Evolutionary conservation across 306 rosid genomes (phyloP).

Genomic region (Cercis canadensis): DNA sequence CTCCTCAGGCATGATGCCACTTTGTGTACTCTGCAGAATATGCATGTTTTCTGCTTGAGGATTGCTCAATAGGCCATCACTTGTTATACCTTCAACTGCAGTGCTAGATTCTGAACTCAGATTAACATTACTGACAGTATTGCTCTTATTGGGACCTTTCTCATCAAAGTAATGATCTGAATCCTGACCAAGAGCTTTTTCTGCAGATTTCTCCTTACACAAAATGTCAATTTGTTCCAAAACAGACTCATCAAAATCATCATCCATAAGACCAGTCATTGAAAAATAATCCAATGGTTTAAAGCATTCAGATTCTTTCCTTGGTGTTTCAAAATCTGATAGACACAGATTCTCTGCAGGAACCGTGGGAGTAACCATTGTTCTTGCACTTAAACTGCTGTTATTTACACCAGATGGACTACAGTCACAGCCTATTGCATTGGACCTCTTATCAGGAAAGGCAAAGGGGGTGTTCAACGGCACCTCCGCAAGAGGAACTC

Average conservation of each 20-base stretch:
- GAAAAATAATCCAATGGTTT: constrained; percentile 43
- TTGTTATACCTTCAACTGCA: constrained; percentile 36
- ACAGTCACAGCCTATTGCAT: constrained; percentile 21
- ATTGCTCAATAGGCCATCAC: constrained; percentile 40
- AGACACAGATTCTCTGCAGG: constrained; percentile 11
- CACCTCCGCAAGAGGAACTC: constrained; percentile 66
- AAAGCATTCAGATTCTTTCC: constrained; percentile 41
- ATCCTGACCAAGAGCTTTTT: constrained; percentile 36
- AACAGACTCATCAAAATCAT: constrained; percentile 70
- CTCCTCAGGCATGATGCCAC: constrained; percentile 73
- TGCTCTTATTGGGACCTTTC: constrained; percentile 30
- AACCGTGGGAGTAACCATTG: constrained; percentile 12
- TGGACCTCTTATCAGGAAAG: background rate
- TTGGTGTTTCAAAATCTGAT: constrained; percentile 56
- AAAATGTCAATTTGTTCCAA: constrained; percentile 73
- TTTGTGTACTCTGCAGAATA: constrained; percentile 23
- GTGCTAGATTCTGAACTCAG: constrained; percentile 17
- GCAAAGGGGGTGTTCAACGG: constrained; percentile 42
- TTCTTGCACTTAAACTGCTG: constrained; percentile 6
- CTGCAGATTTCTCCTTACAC: constrained; percentile 60
- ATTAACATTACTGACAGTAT: constrained; percentile 29
- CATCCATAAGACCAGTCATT: constrained; percentile 47
- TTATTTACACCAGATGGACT: background rate
- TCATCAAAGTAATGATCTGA: constrained; percentile 13
- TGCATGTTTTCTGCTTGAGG: constrained; percentile 34